These are phyloP conservation scores for Annulohypoxylon stygium DNA, from an alignment of 495 filamentous ascomycete genomes.

Conservation along the genomic window DNA sequence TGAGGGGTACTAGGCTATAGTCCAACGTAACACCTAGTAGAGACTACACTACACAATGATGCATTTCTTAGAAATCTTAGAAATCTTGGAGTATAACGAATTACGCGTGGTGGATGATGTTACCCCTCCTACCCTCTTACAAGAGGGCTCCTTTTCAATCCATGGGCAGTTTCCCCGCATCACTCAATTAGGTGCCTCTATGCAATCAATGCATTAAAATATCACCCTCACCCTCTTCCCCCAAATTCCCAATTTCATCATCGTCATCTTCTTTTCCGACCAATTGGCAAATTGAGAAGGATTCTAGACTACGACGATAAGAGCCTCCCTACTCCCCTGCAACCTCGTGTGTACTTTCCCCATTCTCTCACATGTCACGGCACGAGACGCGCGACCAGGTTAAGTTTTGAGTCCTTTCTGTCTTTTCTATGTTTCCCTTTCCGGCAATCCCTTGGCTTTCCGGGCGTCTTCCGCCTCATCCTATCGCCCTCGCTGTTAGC, in stretches of 20 bases:
- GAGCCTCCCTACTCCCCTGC: slow-evolving; percentile 27
- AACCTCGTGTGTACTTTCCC: slow-evolving; percentile 39
- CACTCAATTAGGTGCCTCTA: background rate
- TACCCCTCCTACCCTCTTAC: no score
- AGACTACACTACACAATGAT: no score
- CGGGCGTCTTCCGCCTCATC: slow-evolving; percentile 16
- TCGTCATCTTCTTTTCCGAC: slow-evolving; percentile 6
- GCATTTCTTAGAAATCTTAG: no score
- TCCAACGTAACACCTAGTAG: no score
- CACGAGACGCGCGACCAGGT: slow-evolving; percentile 21
- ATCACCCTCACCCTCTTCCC: slow-evolving; percentile 5
- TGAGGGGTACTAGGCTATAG: background rate
- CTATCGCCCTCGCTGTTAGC: slow-evolving; percentile 38
- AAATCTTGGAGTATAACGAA: no score
- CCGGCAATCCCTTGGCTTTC: slow-evolving; percentile 18
- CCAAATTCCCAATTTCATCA: background rate
- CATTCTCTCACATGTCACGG: slow-evolving; percentile 20
- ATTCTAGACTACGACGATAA: background rate
- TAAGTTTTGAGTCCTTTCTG: background rate
- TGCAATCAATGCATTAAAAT: slow-evolving; percentile 16
- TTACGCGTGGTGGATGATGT: no score
- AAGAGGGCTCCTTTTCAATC: no score
- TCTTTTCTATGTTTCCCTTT: background rate
- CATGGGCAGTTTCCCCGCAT: no score
- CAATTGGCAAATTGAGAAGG: slow-evolving; percentile 13